Evolutionary conservation across 768 basidiomycete species (phyloP).

Genomic region (Amanita fuliginea): DNA sequence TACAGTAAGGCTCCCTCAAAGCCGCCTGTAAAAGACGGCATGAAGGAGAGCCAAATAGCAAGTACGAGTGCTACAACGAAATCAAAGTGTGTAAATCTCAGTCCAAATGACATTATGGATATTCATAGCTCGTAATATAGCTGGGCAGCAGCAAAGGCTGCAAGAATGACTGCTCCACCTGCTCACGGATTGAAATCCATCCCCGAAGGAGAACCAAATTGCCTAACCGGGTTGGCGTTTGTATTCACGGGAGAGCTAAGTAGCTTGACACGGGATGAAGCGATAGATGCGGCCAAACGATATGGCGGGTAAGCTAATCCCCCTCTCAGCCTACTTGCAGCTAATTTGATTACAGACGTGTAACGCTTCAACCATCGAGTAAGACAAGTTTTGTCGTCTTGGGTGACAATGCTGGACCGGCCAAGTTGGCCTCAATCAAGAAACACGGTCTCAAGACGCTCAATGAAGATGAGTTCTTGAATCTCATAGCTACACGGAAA

Average conservation of each 20-base stretch:
- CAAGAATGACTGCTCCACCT: constrained; percentile 48
- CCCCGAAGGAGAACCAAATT: constrained; percentile 61
- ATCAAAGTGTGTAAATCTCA: neutral
- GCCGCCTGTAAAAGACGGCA: constrained; percentile 29
- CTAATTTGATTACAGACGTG: constrained; percentile 43
- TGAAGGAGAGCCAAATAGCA: neutral
- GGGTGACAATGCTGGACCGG: constrained; percentile 79
- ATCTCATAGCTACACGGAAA: constrained; percentile 67
- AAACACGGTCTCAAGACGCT: constrained; percentile 69
- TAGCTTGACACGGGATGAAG: constrained; percentile 82
- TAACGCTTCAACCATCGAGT: constrained; percentile 78
- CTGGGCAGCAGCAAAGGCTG: neutral
- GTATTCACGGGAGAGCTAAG: constrained; percentile 94
- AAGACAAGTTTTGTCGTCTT: constrained; percentile 87
- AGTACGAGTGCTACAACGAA: neutral
- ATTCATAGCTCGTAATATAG: neutral
- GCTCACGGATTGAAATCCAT: constrained; percentile 61
- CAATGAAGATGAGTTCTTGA: constrained; percentile 79
- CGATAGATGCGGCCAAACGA: constrained; percentile 80
- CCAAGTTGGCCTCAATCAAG: constrained; percentile 80
- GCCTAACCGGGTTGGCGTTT: constrained; percentile 77
- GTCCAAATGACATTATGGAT: neutral
- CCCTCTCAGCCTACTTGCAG: neutral
- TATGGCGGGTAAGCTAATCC: constrained; percentile 66
- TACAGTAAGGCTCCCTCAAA: constrained; percentile 23